Base-by-base conservation (phyloP, 306 rosid genomes). In the Hippophae gyantsensis region DNA sequence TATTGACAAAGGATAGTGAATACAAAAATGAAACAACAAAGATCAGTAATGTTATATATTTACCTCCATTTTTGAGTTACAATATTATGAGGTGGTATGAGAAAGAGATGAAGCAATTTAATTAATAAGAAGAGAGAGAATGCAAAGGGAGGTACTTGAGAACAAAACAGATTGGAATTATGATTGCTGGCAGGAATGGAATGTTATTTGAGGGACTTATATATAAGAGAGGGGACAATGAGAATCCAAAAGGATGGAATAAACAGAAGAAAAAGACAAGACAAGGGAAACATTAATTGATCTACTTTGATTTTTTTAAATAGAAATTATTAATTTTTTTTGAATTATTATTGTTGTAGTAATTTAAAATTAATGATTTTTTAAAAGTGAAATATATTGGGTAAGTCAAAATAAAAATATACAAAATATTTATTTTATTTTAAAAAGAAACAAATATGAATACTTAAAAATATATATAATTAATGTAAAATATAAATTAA, bases 271-370 rank as follows among this genome's bases (percentile, higher is more conserved):
- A 18, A 18, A 54, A 57, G 63, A 41, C 26, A 48, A 38, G 52
- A 48, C 58, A 26, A 7, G 47, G 18, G 54, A 7, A 13, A 58
- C 45, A 65, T 26, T 42, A 46, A 45, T 45, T 42, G 55, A 57
- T 62, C 62, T 66, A 61, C 54, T 56, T 66, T 66, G 49, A 54
- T 49, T 55, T 56, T 61, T 54, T 63, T 57, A 43, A 55, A 64
- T 54, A 50, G 65, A 56, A 52, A 53, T 18, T 56, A 56, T 12
- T 44, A 8, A 54, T 45, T 45, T 2, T 7, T 45, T 45, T 45
- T 18, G 18, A 18, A 18, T n/a, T n/a, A n/a, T n/a, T n/a, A n/a
- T n/a, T n/a, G n/a, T n/a, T n/a, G n/a, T 18, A 18, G 23, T 18
- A 18, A 18, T 18, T 18, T 0, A 18, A 18, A 18, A 18, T 18